Evolutionary conservation across 75 land plant species (phyloP).

Genomic region (Pinus albicaulis): DNA sequence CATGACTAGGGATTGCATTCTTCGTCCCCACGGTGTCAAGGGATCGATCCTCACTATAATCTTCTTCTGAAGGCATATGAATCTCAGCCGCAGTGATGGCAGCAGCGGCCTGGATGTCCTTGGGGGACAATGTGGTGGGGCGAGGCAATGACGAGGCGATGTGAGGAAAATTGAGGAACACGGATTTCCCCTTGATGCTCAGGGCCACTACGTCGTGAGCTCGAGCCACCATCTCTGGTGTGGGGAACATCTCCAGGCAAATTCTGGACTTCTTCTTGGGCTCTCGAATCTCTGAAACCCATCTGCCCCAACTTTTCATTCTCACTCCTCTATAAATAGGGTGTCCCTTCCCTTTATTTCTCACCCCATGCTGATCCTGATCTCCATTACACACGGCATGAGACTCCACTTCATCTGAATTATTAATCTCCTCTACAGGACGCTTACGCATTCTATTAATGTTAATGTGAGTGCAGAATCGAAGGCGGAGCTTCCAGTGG

Average conservation of each 20-base stretch:
- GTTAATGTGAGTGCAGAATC: background rate
- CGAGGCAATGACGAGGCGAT: conserved; percentile 12
- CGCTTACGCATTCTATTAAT: background rate
- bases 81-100: conserved; percentile 17
- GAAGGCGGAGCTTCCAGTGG: background rate
- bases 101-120: conserved; percentile 36
- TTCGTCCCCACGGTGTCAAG: no score
- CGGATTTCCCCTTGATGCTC: conserved; percentile 22
- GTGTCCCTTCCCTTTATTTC: conserved; percentile 7
- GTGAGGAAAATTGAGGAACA: conserved; percentile 33
- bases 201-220: conserved; percentile 44
- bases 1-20: no score
- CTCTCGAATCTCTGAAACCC: conserved; percentile 46
- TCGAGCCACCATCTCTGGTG: conserved; percentile 41
- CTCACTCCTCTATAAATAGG: conserved; percentile 34
- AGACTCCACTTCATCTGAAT: background rate
- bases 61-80: background rate
- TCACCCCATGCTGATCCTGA: no score
- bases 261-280: conserved; percentile 40
- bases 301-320: conserved; percentile 37
- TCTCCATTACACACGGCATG: background rate
- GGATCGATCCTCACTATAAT: background rate
- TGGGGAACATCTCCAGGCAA: conserved; percentile 40
- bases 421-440: background rate
- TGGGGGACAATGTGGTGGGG: conserved; percentile 13